Conservation (phyloP, 2,329 filamentous ascomycete species). For the Blastomyces parvus region DNA sequence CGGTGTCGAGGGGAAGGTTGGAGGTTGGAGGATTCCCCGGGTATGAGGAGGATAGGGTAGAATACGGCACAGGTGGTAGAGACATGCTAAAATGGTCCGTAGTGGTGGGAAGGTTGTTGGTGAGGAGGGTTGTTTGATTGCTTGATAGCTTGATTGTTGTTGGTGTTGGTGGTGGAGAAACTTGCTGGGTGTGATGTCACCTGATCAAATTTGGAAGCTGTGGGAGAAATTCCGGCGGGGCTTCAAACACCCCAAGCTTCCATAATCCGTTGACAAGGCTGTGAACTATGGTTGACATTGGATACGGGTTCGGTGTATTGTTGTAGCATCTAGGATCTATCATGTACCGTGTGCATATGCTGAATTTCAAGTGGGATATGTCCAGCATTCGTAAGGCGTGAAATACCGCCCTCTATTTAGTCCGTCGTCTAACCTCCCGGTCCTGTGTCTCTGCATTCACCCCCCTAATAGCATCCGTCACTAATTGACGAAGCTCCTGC, state of each 20-base stretch:
- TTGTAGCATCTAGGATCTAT: not conserved
- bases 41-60: conserved; percentile 21
- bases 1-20: conserved; percentile 27
- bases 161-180: not conserved
- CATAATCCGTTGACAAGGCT: not conserved
- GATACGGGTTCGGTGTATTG: not conserved
- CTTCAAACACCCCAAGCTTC: not conserved
- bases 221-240: not conserved
- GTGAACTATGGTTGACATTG: not conserved
- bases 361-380: not conserved
- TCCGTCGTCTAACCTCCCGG: conserved; percentile 55
- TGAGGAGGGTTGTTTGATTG: not conserved
- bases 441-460: conserved; percentile 52
- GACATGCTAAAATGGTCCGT: conserved; percentile 19
- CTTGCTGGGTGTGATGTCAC: conserved; percentile 11
- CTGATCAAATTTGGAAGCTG: conserved; percentile 1
- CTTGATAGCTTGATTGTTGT: conserved; percentile 6
- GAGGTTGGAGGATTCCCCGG: conserved; percentile 11
- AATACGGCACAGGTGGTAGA: conserved; percentile 20
- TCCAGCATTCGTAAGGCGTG: not conserved
- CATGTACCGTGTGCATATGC: not conserved
- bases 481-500: conserved; percentile 63
- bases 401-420: conserved; percentile 40
- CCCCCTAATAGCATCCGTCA: conserved; percentile 68
- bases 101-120: not conserved